Evolutionary conservation across 345 rosid genomes (phyloP), one percentile per base, ranked within the genome.

Genomic region (Salix exigua): DNA sequence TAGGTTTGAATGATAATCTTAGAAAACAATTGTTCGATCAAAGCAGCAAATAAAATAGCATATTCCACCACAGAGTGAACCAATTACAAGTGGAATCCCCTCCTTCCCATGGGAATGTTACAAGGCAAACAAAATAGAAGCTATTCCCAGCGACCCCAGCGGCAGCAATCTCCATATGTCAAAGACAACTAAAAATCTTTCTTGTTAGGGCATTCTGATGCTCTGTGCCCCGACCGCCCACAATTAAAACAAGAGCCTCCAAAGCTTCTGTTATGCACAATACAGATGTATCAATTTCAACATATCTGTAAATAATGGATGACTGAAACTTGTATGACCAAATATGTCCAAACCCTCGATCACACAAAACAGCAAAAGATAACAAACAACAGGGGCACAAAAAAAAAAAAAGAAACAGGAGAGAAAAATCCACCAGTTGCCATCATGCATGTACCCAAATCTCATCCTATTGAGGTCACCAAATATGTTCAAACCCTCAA

Each of bases 171-270:
- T 63, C 71, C 55, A 46, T 11, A 13, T 42, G 50, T 44, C 35
- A 2, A n/a, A 55, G 5, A 30, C 21, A 35, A 28, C 85, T 87
- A 90, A 75, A 76, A 91, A 26, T 78, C 89, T 50, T 75, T 68
- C 79, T 86, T 87, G 78, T 73, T 85, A 42, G 96, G 93, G 82
- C 97, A 96, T 76, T 96, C 94, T 38, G 99, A 75, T 80, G 99
- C 93, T 85, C 89, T 89, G 76, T 96, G 98, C 60, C 99, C 97
- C 11, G 90, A 71, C 65, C 81, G 86, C 48, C 98, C 97, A 69
- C 96, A 93, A 77, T 60, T 87, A 84, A 93, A 95, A 80, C 97
- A 93, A 2, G 96, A 71, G 70, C 99, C 97, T 55, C 99, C 97
- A 37, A 93, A 93, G 77, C 85, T 63, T 79, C 97, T 89, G 86